Conservation (phyloP, 192 early-diverging fungal species). For the Coemansia sp. region DNA sequence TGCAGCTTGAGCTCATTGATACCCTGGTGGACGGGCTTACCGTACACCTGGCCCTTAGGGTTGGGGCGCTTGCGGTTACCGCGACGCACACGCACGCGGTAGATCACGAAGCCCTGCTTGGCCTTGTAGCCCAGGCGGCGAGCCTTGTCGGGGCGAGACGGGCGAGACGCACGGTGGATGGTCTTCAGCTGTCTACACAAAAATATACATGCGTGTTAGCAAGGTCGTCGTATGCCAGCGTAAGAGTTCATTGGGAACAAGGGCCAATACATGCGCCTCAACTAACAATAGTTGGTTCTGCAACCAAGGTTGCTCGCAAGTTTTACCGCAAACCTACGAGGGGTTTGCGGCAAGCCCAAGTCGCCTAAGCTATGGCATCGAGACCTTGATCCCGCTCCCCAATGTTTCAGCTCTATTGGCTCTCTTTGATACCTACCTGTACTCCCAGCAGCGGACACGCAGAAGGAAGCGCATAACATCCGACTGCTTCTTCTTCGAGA, state of each 20-base stretch:
- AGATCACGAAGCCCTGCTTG: constrained; percentile 99
- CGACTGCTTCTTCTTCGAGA: constrained; percentile 99
- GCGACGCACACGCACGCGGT: constrained; percentile 98
- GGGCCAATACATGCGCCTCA: constrained; percentile 57
- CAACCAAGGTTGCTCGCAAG: constrained; percentile 52
- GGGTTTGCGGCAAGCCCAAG: constrained; percentile 49
- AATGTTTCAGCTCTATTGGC: neutral
- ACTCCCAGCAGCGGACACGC: constrained; percentile 97
- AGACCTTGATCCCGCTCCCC: constrained; percentile 33
- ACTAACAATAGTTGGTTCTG: constrained; percentile 51
- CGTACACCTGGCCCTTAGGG: constrained; percentile 97
- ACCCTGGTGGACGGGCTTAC: constrained; percentile 98
- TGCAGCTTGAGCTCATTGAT: constrained; percentile 99
- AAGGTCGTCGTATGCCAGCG: constrained; percentile 7
- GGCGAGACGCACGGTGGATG: constrained; percentile 97
- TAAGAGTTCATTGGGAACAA: constrained; percentile 46
- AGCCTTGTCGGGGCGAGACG: constrained; percentile 98
- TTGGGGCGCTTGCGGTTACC: constrained; percentile 97
- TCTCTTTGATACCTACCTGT: constrained; percentile 60
- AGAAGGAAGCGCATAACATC: constrained; percentile 99
- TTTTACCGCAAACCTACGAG: constrained; percentile 30
- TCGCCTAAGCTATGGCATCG: constrained; percentile 54
- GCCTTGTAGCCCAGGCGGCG: constrained; percentile 99
- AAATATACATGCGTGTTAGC: constrained; percentile 10
- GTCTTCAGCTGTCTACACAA: constrained; percentile 88